These are phyloP conservation scores for Grigorovia transvaalensis DNA, from an alignment of 805 yeast genomes.

Conservation along the genomic window DNA sequence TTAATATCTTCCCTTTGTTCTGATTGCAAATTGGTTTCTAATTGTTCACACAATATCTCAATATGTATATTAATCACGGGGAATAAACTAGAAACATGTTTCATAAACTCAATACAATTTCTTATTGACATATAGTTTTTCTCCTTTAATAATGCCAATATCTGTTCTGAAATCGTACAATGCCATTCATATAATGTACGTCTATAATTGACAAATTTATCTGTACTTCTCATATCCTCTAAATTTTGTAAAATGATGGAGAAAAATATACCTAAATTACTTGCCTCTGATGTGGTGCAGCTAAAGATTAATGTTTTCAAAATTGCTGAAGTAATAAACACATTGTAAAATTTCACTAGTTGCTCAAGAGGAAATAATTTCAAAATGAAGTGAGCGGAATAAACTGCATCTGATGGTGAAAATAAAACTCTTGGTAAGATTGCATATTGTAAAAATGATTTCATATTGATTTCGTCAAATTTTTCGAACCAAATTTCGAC, in stretches of 20 bases:
- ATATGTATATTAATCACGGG: slow-evolving; percentile 66
- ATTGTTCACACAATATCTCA: slow-evolving; percentile 35
- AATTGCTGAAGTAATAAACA: slow-evolving; percentile 38
- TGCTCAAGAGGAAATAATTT: slow-evolving; percentile 36
- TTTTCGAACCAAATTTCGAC: slow-evolving; percentile 10
- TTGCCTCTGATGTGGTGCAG: slow-evolving; percentile 68
- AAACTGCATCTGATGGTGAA: slow-evolving; percentile 77
- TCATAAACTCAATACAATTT: slow-evolving; percentile 69
- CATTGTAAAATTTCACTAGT: slow-evolving; percentile 33
- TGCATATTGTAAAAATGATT: slow-evolving; percentile 48
- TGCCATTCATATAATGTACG: slow-evolving; percentile 46
- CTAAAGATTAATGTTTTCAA: slow-evolving; percentile 54
- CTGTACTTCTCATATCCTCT: slow-evolving; percentile 35
- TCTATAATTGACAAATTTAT: slow-evolving; percentile 23
- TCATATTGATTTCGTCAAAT: slow-evolving; percentile 16
- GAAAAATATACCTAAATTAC: slow-evolving; percentile 68
- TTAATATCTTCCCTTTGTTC: slow-evolving; percentile 76
- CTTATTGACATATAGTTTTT: slow-evolving; percentile 67
- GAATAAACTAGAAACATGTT: slow-evolving; percentile 49
- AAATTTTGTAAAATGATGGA: slow-evolving; percentile 42
- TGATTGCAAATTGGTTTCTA: slow-evolving; percentile 37
- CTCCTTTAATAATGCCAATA: slow-evolving; percentile 14
- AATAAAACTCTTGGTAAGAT: slow-evolving; percentile 66
- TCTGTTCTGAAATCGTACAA: slow-evolving; percentile 31
- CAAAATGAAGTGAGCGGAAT: slow-evolving; percentile 49